A percentile compares a stretch with the other conserved stretches of the same genome.
Evolutionary conservation across 192 early-diverging fungal species (phyloP).

Genomic region (Coemansia sp.): DNA sequence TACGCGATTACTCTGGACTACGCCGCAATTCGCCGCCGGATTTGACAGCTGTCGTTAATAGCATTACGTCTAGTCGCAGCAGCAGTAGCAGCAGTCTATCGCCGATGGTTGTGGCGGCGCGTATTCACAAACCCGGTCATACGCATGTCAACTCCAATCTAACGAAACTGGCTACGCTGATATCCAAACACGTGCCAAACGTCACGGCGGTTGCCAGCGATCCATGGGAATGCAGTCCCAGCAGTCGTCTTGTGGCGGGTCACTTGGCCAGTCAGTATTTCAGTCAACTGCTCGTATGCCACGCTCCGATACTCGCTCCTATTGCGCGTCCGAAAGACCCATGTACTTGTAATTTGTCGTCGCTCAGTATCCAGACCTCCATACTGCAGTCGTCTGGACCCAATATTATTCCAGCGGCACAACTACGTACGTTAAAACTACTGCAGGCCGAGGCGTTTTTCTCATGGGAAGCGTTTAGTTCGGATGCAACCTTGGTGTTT

Average conservation of each 20-base stretch:
- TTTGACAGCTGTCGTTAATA: neutral
- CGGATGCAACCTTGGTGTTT: constrained; percentile 12
- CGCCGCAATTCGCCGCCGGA: neutral
- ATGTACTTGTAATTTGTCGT: neutral
- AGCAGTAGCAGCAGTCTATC: constrained; percentile 3
- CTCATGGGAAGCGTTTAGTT: constrained; percentile 35
- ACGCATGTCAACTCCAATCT: neutral
- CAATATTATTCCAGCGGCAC: neutral
- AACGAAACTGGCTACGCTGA: neutral
- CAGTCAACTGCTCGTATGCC: constrained; percentile 6
- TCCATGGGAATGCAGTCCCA: constrained; percentile 23
- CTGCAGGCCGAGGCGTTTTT: constrained; percentile 35
- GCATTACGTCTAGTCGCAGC: constrained; percentile 6
- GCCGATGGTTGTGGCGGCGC: neutral
- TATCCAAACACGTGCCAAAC: constrained; percentile 11
- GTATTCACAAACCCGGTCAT: neutral
- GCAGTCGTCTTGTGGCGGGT: constrained; percentile 15
- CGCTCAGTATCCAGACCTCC: constrained; percentile 29
- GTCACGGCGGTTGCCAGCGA: constrained; percentile 5
- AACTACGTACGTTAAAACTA: constrained; percentile 25
- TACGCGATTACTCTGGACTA: constrained; percentile 18
- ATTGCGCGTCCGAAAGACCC: neutral
- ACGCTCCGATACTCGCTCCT: neutral
- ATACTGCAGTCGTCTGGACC: constrained; percentile 11
- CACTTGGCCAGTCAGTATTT: constrained; percentile 7